These are phyloP conservation scores for Stagonosporopsis vannaccii DNA, from an alignment of 2,329 filamentous ascomycete species.

Conservation along the genomic window DNA sequence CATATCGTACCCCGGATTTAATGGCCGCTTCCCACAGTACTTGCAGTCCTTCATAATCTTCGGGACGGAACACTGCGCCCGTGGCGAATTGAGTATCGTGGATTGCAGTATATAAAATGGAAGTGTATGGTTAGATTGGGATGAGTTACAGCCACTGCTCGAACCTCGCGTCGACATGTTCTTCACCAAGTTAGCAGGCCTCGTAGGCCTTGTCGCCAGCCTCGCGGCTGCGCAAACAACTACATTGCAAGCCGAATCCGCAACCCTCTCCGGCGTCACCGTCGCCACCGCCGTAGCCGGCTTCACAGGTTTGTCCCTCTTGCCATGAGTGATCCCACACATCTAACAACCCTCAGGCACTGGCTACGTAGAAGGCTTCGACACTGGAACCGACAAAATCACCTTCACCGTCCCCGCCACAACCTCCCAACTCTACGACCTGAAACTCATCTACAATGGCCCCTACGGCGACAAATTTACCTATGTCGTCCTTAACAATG, in stretches of 20 bases:
- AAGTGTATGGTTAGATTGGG: background rate
- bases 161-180: background rate
- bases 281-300: conserved; percentile 52
- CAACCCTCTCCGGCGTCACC: conserved; percentile 51
- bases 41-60: background rate
- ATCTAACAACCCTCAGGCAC: conserved; percentile 44
- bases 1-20: background rate
- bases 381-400: conserved; percentile 52
- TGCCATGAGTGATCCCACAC: background rate
- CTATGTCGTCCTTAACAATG: conserved; percentile 54
- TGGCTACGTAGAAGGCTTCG: conserved; percentile 59
- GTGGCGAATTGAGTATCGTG: background rate
- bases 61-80: conserved; percentile 1
- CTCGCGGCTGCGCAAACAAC: conserved; percentile 25
- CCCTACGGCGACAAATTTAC: conserved; percentile 58
- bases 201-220: conserved; percentile 11
- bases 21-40: conserved; percentile 5
- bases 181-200: conserved; percentile 1
- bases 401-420: conserved; percentile 53
- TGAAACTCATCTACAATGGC: conserved; percentile 55
- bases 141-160: background rate
- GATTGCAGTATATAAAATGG: conserved; percentile 1
- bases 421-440: conserved; percentile 52
- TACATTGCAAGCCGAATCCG: conserved; percentile 53
- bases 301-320: conserved; percentile 43